These are phyloP conservation scores for Prunella vulgaris DNA, from an alignment of 257 asterid genomes.

Conservation along the genomic window DNA sequence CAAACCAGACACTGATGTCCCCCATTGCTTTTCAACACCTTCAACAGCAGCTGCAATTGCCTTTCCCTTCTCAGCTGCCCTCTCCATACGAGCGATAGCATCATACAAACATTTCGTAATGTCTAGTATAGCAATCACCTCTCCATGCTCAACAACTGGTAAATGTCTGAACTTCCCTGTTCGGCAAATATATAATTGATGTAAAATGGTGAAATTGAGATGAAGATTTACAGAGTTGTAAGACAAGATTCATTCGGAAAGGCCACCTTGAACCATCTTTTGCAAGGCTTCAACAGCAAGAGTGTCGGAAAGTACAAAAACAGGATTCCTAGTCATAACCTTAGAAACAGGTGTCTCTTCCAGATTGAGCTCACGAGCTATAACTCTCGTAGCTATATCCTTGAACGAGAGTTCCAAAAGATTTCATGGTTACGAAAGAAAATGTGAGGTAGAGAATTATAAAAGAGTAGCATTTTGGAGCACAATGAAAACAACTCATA, in stretches of 20 bases:
- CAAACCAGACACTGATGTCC: conserved; percentile 79
- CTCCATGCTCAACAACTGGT: conserved; percentile 96
- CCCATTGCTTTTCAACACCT: conserved; percentile 99
- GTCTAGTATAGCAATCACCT: conserved; percentile 93
- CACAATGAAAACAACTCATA: background rate
- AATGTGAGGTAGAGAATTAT: background rate
- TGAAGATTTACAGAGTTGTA: background rate
- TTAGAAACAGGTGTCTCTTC: conserved; percentile 87
- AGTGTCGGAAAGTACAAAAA: conserved; percentile 92
- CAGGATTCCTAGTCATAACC: conserved; percentile 97
- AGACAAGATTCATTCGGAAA: background rate
- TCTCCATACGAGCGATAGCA: conserved; percentile 97
- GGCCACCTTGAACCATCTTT: conserved; percentile 99
- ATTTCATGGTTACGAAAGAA: background rate
- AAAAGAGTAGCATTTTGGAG: background rate
- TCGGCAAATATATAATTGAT: background rate
- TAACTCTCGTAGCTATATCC: conserved; percentile 87
- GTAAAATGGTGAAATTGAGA: background rate
- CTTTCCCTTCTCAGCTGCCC: conserved; percentile 98
- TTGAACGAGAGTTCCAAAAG: conserved; percentile 32
- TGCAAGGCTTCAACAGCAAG: conserved; percentile 98
- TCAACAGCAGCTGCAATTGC: conserved; percentile 98
- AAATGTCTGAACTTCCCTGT: conserved; percentile 96
- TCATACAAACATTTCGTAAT: conserved; percentile 94
- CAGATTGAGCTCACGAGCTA: conserved; percentile 72